Percentiles rank a stretch among this genome's conserved stretches.
Evolutionary conservation across 225 moss, liverwort and hornwort species (phyloP).

Genomic region (Anthoceros angustus): DNA sequence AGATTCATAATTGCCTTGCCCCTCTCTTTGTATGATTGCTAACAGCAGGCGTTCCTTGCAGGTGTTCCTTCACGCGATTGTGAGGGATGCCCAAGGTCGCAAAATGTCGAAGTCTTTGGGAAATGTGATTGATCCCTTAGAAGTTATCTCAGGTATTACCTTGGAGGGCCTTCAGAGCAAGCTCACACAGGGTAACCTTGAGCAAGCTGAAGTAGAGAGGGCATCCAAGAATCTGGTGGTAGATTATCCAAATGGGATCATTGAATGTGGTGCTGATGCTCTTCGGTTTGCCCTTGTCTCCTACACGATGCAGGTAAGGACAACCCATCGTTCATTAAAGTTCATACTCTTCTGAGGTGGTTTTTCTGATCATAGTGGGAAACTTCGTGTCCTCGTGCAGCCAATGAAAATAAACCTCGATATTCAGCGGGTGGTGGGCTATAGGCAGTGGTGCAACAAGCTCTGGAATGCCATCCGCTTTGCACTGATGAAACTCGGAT

Average conservation of each 20-base stretch:
- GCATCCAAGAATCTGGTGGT: constrained; percentile 64
- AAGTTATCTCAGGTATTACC: constrained; percentile 60
- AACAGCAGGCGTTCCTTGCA: constrained; percentile 10
- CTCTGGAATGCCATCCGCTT: constrained; percentile 95
- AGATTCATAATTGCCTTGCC: neutral
- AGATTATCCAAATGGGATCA: constrained; percentile 75
- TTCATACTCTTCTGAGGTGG: neutral
- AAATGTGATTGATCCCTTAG: constrained; percentile 75
- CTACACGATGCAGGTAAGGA: constrained; percentile 61
- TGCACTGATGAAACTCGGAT: constrained; percentile 80
- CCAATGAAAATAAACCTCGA: constrained; percentile 82
- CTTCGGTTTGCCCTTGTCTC: constrained; percentile 79
- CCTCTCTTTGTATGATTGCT: neutral
- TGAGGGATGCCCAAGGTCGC: constrained; percentile 88
- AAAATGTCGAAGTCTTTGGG: constrained; percentile 94
- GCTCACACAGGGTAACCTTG: constrained; percentile 73
- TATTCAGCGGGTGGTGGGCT: constrained; percentile 80
- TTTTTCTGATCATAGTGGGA: neutral
- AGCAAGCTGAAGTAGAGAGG: constrained; percentile 64
- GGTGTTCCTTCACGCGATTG: constrained; percentile 84
- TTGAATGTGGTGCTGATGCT: constrained; percentile 89
- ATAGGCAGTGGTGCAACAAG: constrained; percentile 92
- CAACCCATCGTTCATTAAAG: neutral
- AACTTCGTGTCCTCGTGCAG: constrained; percentile 20
- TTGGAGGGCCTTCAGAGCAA: constrained; percentile 58